Percentiles rank a stretch among this genome's conserved stretches.
Conservation (phyloP, 257 asterid genomes). For the Avicennia marina region DNA sequence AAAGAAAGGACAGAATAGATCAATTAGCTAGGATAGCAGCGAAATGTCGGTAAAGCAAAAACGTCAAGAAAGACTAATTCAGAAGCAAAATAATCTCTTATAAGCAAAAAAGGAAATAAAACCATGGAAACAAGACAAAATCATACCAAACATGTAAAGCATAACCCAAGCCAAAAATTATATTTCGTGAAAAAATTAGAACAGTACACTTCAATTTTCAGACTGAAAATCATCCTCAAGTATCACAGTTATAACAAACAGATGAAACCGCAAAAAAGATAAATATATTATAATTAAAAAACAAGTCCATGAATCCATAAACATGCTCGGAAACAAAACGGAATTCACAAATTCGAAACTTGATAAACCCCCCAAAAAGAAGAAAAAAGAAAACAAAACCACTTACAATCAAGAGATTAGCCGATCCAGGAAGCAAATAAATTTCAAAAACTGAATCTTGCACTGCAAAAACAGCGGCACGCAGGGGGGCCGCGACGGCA, state of each 20-base stretch:
- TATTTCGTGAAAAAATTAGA: slow-evolving; percentile 1
- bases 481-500: slow-evolving; percentile 7
- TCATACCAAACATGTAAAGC: neutral
- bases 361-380: neutral
- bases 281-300: neutral
- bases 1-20: neutral
- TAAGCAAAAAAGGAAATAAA: neutral
- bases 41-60: neutral
- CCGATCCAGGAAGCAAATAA: neutral
- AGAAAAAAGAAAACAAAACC: slow-evolving; percentile 9
- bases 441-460: slow-evolving; percentile 17
- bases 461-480: slow-evolving; percentile 15
- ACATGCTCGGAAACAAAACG: neutral
- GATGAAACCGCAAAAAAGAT: neutral
- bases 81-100: neutral
- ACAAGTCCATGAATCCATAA: slow-evolving; percentile 5
- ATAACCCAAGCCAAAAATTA: neutral
- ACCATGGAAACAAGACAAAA: slow-evolving; percentile 13
- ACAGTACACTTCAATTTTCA: slow-evolving; percentile 6
- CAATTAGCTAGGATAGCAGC: neutral
- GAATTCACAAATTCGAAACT: neutral
- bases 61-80: slow-evolving; percentile 1
- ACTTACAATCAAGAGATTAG: slow-evolving; percentile 28
- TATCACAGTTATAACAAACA: neutral
- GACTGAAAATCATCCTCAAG: slow-evolving; percentile 9